Evolutionary conservation across 352 stramenopile species (phyloP), one percentile per base, ranked within the genome.

Genomic region (Saprolegnia diclina): DNA sequence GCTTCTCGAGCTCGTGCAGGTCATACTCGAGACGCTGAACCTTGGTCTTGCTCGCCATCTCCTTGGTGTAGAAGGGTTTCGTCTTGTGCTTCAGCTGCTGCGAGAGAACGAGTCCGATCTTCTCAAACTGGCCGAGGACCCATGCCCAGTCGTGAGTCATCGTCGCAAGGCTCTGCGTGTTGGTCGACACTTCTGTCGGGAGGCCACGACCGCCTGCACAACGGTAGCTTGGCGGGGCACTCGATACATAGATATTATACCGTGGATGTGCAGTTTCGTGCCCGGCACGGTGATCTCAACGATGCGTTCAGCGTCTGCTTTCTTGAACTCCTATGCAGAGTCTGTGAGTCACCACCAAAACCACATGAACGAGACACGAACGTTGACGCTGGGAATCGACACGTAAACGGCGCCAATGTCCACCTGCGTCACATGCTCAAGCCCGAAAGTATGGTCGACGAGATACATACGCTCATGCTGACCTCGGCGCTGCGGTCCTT

Each of bases 111-210:
- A 37, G 32, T 4, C 24, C 22, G 53, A 69, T 69, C 18, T 56
- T 40, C 9, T 59, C 63, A n/a, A 69, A 35, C 24, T 69, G 63
- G 11, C 26, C 5, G 19, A 69, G 63, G 5, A 62, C 63, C 63
- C 63, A 61, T 29, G 21, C 18, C n/a, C 40, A 18, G 14, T 57
- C 50, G 53, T 24, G 45, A 3, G 53, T 52, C 46, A 46, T 69
- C 29, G 32, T 61, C 6, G 61, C 44, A 5, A 69, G 21, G 13
- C 44, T 61, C 21, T 42, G 7, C 6, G 32, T 18, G 13, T n/a
- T 61, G 21, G 29, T 56, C 5, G 48, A 59, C 0, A 69, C 29
- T n/a, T 69, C 53, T 1, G 26, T 69, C 18, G 24, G 45, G 21
- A n/a, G 63, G 24, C 45, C 26, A 7, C 37, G 24, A 32, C 63